Base-by-base conservation (phyloP, 768 basidiomycete genomes). In the Pleurotus salmoneostramineus region DNA sequence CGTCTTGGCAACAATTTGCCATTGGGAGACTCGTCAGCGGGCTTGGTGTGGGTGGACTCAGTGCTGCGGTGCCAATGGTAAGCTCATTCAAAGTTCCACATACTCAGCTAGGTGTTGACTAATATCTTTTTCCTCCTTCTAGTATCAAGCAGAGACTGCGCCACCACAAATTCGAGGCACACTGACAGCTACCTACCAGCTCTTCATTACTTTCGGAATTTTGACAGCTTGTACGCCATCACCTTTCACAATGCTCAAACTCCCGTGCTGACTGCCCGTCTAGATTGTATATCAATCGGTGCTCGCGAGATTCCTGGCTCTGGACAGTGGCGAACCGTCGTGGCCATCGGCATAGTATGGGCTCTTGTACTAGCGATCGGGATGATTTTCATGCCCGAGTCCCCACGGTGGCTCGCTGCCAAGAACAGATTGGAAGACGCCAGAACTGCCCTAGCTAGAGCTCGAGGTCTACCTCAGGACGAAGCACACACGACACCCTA, bases 81-180 rank as follows among this genome's bases (percentile, higher is more conserved):
- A 17, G 66, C 57, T 50, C 36, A 17, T 42, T 27, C 43, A 47
- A 54, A 33, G 50, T 42, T 51, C 50, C 31, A 36, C 48, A 15
- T 60, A 59, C 49, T 34, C 11, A 46, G 50, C 50, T 27, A 31
- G 11, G 56, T 42, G 40, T 37, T 52, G 58, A 34, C 50, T 33
- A n/a, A 7, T 5, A 17, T 3, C 8, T 11, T 2, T n/a, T 27
- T 11, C 45, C 3, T 40, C 6, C 7, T 10, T 14, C 3, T 35
- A 82, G 78, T 89, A 86, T 67, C 83, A 87, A 78, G 84, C 85
- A 6, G 88, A 89, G 68, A 85, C 84, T 0, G 87, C 87, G 0
- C 89, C 89, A 10, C 76, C 84, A 8, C 82, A 88, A 61, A 83
- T 91, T 57, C 81, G 89, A 55, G 88, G 89, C 3, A 81, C 86